phyloP scores from a whole-genome alignment of 495 filamentous ascomycete genomes.

The Tuber borchii region DNA sequence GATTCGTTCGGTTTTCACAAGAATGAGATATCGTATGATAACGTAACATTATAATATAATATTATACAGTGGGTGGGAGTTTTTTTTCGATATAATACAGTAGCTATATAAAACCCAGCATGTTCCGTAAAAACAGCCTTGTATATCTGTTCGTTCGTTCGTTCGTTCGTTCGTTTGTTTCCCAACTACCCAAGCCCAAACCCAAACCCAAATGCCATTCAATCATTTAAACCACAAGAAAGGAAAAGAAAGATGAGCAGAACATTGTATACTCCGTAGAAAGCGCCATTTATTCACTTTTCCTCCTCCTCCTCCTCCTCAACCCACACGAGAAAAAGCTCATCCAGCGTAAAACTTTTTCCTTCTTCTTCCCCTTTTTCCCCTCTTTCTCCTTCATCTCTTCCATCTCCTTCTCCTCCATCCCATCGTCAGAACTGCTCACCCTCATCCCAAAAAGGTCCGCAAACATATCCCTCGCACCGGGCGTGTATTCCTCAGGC shows the following conservation, averaged over 20 bases:
- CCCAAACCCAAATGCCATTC: background rate
- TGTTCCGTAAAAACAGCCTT: background rate
- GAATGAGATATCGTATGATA: too few relatives aligned
- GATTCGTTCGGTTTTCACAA: too few relatives aligned
- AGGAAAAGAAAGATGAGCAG: background rate
- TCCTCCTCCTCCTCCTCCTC: too few relatives aligned
- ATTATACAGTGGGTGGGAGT: background rate
- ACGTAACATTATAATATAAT: too few relatives aligned
- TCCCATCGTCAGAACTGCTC: background rate
- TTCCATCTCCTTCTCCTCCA: background rate
- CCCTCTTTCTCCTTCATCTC: background rate
- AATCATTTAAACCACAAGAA: background rate
- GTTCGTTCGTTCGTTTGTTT: background rate
- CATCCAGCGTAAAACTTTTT: background rate
- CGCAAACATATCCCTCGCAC: background rate
- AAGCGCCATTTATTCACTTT: background rate
- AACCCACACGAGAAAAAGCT: background rate
- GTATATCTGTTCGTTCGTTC: background rate
- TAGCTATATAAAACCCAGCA: background rate
- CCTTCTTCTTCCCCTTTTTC: background rate
- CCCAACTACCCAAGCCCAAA: background rate
- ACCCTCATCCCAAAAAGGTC: background rate
- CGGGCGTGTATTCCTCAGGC: background rate
- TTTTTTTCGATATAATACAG: background rate
- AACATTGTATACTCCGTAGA: background rate